Percentiles rank a stretch among this genome's conserved stretches.
phyloP scores from a whole-genome alignment of 208 protist species.

The Leishmania gerbilli region DNA sequence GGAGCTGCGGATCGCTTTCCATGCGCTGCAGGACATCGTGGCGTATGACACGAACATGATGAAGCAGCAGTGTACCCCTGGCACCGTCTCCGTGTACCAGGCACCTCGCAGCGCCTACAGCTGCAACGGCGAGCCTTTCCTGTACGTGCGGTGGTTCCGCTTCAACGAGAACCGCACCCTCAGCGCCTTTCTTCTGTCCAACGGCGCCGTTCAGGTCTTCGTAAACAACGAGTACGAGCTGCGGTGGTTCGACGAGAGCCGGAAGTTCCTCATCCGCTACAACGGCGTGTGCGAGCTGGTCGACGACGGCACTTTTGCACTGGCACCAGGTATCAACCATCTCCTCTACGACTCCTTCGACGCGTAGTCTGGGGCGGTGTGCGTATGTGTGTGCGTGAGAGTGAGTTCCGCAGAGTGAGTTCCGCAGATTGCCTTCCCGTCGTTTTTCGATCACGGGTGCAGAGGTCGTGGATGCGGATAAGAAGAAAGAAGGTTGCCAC shows the following conservation, averaged over 20 bases:
- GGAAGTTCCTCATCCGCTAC: conserved; percentile 80
- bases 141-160: conserved; percentile 91
- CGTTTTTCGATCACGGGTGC: background rate
- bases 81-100: conserved; percentile 80
- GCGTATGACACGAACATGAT: conserved; percentile 79
- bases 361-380: conserved; percentile 5
- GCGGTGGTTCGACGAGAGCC: conserved; percentile 81
- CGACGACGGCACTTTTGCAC: conserved; percentile 64
- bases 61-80: conserved; percentile 85
- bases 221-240: conserved; percentile 84
- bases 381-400: background rate
- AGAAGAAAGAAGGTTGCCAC: background rate
- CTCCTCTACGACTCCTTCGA: conserved; percentile 73
- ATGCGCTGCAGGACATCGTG: conserved; percentile 71
- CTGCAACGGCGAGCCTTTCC: conserved; percentile 65
- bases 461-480: background rate
- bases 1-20: conserved; percentile 45
- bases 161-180: conserved; percentile 69
- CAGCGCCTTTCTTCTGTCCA: conserved; percentile 83
- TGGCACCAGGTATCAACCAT: conserved; percentile 62
- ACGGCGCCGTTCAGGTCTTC: conserved; percentile 83
- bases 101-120: conserved; percentile 65
- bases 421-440: background rate
- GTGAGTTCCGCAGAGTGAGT: background rate
- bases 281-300: conserved; percentile 89